These are phyloP conservation scores for Porodaedalea pini DNA, from an alignment of 1,284 basidiomycete genomes.

Conservation along the genomic window DNA sequence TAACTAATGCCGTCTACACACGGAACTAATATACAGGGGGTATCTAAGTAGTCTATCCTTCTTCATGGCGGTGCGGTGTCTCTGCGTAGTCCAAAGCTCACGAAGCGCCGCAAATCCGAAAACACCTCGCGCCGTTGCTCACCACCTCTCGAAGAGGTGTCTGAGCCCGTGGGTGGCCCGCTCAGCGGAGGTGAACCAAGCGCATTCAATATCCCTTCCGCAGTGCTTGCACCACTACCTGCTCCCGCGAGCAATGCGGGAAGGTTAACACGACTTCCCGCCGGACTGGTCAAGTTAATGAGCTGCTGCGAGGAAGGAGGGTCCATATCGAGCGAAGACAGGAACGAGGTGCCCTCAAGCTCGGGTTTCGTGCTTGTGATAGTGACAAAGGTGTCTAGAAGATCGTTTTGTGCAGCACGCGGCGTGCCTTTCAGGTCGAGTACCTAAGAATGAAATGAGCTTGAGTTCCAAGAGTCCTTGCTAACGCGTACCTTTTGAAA, in stretches of 20 bases:
- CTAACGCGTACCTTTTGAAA: constrained; percentile 82
- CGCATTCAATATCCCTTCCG: constrained; percentile 54
- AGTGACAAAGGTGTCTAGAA: constrained; percentile 88
- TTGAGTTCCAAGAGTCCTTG: neutral
- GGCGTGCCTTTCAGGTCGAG: constrained; percentile 94
- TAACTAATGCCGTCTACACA: neutral
- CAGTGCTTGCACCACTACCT: constrained; percentile 26
- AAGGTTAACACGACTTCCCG: constrained; percentile 52
- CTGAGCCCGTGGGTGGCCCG: constrained; percentile 50
- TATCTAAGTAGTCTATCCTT: neutral
- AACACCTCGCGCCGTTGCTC: constrained; percentile 73
- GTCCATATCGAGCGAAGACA: constrained; percentile 93
- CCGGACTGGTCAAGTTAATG: constrained; percentile 53
- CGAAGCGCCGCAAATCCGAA: constrained; percentile 79
- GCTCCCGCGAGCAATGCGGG: constrained; percentile 35
- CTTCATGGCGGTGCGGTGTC: constrained; percentile 45
- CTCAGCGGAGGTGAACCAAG: constrained; percentile 56
- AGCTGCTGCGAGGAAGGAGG: constrained; percentile 47
- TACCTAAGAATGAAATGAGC: constrained; percentile 49
- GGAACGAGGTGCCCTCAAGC: constrained; percentile 83
- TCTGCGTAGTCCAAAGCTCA: constrained; percentile 78
- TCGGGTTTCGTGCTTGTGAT: constrained; percentile 87
- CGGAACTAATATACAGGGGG: constrained; percentile 3
- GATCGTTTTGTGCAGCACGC: constrained; percentile 79
- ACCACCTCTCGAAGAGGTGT: constrained; percentile 38